Evolutionary conservation across 495 filamentous ascomycete species (phyloP).

Genomic region (Barbatosphaeria neglecta): DNA sequence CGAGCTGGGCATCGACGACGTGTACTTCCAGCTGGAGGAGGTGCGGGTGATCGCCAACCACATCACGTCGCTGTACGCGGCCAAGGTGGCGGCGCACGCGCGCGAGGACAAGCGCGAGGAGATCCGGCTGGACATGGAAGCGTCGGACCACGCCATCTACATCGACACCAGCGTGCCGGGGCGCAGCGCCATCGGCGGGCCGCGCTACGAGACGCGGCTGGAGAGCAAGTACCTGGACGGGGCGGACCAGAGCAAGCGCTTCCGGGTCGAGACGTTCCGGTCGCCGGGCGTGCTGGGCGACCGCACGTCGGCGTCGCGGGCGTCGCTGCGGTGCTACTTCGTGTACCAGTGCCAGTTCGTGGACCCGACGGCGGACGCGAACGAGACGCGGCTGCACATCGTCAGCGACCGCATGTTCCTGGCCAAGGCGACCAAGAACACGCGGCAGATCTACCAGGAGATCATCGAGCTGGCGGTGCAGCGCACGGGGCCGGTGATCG

Average conservation of each 20-base stretch:
- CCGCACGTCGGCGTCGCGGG: slow-evolving; percentile 40
- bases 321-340: slow-evolving; percentile 92
- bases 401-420: slow-evolving; percentile 91
- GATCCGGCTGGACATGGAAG: slow-evolving; percentile 92
- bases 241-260: slow-evolving; percentile 48
- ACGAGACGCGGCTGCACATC: slow-evolving; percentile 81
- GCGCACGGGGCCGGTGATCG: slow-evolving; percentile 86
- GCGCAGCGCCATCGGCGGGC: slow-evolving; percentile 58
- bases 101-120: slow-evolving; percentile 88
- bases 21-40: slow-evolving; percentile 92
- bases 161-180: slow-evolving; percentile 94
- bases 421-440: slow-evolving; percentile 91
- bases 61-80: slow-evolving; percentile 91
- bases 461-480: slow-evolving; percentile 75
- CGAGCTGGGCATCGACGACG: slow-evolving; percentile 92
- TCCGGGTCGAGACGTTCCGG: slow-evolving; percentile 93
- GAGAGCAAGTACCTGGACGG: slow-evolving; percentile 89
- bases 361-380: slow-evolving; percentile 53
- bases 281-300: slow-evolving; percentile 61
- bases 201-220: slow-evolving; percentile 84
- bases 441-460: slow-evolving; percentile 85
- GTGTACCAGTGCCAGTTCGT: slow-evolving; percentile 92
- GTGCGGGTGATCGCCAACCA: slow-evolving; percentile 82
- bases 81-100: slow-evolving; percentile 89
- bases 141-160: slow-evolving; percentile 89